A percentile compares a stretch with the other conserved stretches of the same genome.
Evolutionary conservation across 768 basidiomycete genomes (phyloP).

Genomic region (Rhodotorula taiwanensis): DNA sequence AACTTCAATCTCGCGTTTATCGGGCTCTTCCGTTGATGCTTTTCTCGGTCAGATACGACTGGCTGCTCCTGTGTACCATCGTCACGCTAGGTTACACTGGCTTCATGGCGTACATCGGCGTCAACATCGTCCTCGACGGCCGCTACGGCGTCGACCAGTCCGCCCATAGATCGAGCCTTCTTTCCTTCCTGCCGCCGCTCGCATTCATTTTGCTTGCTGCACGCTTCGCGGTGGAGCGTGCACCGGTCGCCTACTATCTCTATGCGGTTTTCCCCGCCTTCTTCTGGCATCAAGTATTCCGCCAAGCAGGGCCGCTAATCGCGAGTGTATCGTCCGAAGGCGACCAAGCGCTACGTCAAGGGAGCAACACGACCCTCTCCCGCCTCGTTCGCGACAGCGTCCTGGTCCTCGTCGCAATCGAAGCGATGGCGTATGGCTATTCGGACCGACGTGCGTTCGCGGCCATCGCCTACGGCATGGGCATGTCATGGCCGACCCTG

Average conservation of each 20-base stretch:
- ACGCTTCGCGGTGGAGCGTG: constrained; percentile 58
- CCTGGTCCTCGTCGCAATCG: background rate
- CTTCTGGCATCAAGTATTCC: constrained; percentile 57
- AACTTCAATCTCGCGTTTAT: no score
- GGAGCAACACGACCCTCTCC: constrained; percentile 10
- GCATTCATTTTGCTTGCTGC: constrained; percentile 48
- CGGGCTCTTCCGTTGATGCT: no score
- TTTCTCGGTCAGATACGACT: constrained; percentile 64
- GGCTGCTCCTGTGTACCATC: constrained; percentile 61
- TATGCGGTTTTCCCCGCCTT: constrained; percentile 69
- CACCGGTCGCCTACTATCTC: constrained; percentile 66
- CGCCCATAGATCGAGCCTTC: background rate
- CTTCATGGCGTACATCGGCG: constrained; percentile 54
- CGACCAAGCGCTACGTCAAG: no score
- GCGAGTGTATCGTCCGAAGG: no score
- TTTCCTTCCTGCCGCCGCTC: constrained; percentile 53
- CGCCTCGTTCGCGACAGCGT: background rate
- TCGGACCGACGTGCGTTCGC: constrained; percentile 62
- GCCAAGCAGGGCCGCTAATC: constrained; percentile 3
- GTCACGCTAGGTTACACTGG: constrained; percentile 67
- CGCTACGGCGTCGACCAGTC: background rate
- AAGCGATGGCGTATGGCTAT: constrained; percentile 51
- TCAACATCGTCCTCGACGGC: constrained; percentile 13
- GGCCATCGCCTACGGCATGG: constrained; percentile 60
- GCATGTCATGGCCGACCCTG: constrained; percentile 59